Evolutionary conservation across 148 eudicot genomes (phyloP), one percentile per base, ranked within the genome.

Genomic region (Polygonum aviculare): DNA sequence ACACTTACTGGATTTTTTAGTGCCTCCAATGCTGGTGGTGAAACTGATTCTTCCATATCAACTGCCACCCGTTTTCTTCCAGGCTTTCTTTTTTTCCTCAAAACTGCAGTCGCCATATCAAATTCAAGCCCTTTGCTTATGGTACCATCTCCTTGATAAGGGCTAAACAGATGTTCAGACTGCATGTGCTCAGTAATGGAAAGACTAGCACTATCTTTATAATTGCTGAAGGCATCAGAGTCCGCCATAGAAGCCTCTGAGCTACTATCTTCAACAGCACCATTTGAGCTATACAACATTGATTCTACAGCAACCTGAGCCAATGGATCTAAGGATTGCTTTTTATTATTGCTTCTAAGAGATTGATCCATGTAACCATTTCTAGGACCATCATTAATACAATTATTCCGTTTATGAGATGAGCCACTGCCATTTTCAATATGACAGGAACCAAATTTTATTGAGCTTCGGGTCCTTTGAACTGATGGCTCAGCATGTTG

Each of bases 51-150:
- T 57, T 75, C 67, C 52, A 59, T 72, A 85, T 88, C 92, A 79
- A 49, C 81, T 33, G 74, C 75, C 51, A 77, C 81, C 78, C 97
- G 84, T 78, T 90, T 95, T 70, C 95, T 86, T 77, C 84, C 88
- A 7, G 90, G 91, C 67, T 92, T 95, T 77, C 99, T 85, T 86
- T 91, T 93, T 83, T 93, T 95, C 84, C 88, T 90, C 49, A 84
- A 69, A 71, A 91, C 73, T 55, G 82, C 81, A 21, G 89, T 76
- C 69, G 77, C 85, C 15, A 78, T 79, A 69, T 84, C 88, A 59
- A 92, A 88, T 59, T 91, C 90, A 81, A 90, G 91, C 55, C 82
- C 83, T 74, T 87, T 83, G 77, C 83, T 86, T 73, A 86, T 77
- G 76, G 86, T 91, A 69, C 83, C 72, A 44, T 87, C 91, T 63